phyloP scores from a whole-genome alignment of 2,329 filamentous ascomycete species.

The Neophaeococcomyces mojaviensis region DNA sequence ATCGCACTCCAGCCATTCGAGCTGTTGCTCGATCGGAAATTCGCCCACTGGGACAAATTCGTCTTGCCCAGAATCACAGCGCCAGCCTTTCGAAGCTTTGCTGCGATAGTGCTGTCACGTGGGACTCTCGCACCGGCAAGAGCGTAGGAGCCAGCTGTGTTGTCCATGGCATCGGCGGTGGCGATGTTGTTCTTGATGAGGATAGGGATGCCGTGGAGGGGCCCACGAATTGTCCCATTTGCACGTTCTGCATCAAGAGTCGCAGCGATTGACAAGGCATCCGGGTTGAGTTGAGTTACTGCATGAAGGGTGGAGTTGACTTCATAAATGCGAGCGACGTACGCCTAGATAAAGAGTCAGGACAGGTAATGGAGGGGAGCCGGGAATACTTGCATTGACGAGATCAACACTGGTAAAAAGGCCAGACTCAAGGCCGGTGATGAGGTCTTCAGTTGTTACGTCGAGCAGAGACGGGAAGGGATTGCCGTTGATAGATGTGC shows the following conservation, averaged over 20 bases:
- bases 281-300: conserved; percentile 50
- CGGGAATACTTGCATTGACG: conserved; percentile 31
- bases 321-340: conserved; percentile 44
- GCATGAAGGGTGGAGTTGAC: conserved; percentile 47
- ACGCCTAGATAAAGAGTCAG: conserved; percentile 32
- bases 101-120: conserved; percentile 51
- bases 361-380: conserved; percentile 1
- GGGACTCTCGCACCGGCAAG: conserved; percentile 52
- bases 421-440: conserved; percentile 40
- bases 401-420: conserved; percentile 53
- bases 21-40: conserved; percentile 49
- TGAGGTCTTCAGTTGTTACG: conserved; percentile 46
- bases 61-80: conserved; percentile 60
- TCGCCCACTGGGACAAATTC: conserved; percentile 59
- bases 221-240: conserved; percentile 41
- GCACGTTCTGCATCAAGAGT: conserved; percentile 42
- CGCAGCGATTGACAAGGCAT: conserved; percentile 44
- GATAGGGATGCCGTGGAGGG: conserved; percentile 58
- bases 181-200: conserved; percentile 63
- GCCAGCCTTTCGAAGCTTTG: conserved; percentile 54
- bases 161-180: conserved; percentile 56
- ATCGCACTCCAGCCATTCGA: conserved; percentile 57
- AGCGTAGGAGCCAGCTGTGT: conserved; percentile 57
- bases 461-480: conserved; percentile 38
- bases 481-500: background rate